A percentile compares a stretch with the other conserved stretches of the same genome.
These are phyloP conservation scores for Oxyria digyna DNA, from an alignment of 148 eudicot species.

Conservation along the genomic window DNA sequence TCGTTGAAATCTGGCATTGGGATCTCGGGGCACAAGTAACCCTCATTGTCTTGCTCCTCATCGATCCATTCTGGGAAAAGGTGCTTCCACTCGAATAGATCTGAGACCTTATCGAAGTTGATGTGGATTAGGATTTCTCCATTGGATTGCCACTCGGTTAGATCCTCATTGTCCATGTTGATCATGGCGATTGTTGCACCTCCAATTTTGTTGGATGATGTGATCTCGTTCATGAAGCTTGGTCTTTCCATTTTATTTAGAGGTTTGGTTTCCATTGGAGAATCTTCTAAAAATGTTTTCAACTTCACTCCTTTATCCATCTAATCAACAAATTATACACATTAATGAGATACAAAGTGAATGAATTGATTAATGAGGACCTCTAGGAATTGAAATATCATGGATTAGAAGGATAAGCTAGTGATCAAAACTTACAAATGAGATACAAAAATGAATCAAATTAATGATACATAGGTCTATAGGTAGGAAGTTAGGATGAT, in stretches of 20 bases:
- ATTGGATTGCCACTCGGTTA: constrained; percentile 39
- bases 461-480: background rate
- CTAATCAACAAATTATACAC: constrained; percentile 14
- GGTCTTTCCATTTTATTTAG: constrained; percentile 42
- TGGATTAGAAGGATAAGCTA: too few species aligned
- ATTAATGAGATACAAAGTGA: background rate
- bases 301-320: constrained; percentile 53
- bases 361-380: background rate
- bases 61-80: constrained; percentile 95
- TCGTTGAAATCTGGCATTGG: constrained; percentile 55
- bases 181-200: constrained; percentile 50
- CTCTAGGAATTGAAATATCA: background rate
- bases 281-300: constrained; percentile 62
- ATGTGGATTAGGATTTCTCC: constrained; percentile 29
- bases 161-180: constrained; percentile 71
- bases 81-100: constrained; percentile 58
- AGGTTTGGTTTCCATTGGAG: constrained; percentile 10
- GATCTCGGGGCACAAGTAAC: constrained; percentile 58
- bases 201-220: constrained; percentile 10
- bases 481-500: background rate
- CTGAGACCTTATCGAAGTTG: constrained; percentile 43
- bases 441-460: background rate
- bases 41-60: constrained; percentile 74
- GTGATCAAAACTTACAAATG: background rate
- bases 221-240: constrained; percentile 39